Conservation (phyloP, 2,329 filamentous ascomycete species). For the Tolypocladium tropicale region DNA sequence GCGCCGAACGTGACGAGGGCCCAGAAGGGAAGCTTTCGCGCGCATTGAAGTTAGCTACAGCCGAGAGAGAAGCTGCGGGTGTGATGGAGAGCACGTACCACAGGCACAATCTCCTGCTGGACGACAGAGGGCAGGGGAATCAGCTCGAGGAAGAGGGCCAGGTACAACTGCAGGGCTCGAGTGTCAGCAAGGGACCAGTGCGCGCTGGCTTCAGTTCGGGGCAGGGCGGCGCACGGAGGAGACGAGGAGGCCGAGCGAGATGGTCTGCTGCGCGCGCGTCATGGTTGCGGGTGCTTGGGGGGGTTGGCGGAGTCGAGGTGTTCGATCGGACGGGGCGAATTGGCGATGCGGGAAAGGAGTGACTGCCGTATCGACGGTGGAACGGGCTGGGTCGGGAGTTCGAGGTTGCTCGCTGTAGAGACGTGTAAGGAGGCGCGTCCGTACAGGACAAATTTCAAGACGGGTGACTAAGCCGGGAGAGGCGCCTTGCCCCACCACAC, state of each 20-base stretch:
- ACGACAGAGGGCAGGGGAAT: constrained; percentile 69
- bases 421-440: constrained; percentile 5
- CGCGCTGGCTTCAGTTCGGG: too few species aligned
- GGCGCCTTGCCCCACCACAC: neutral
- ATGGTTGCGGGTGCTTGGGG: constrained; percentile 40
- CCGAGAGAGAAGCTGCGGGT: rapidly evolving
- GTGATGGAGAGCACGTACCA: constrained; percentile 42
- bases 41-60: constrained; percentile 2
- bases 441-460: neutral
- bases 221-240: constrained; percentile 57
- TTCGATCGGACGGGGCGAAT: neutral
- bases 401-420: neutral
- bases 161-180: constrained; percentile 64
- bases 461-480: neutral
- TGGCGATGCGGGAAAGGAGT: constrained; percentile 6
- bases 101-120: constrained; percentile 77
- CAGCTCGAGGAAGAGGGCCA: constrained; percentile 74
- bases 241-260: constrained; percentile 78
- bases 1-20: constrained; percentile 82
- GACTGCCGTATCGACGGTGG: constrained; percentile 5
- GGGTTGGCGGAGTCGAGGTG: neutral
- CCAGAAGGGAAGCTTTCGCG: constrained; percentile 77
- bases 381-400: neutral
- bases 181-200: neutral
- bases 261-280: constrained; percentile 89